Conservation (phyloP, 148 eudicot genomes). For the Rhododendron vialii region DNA sequence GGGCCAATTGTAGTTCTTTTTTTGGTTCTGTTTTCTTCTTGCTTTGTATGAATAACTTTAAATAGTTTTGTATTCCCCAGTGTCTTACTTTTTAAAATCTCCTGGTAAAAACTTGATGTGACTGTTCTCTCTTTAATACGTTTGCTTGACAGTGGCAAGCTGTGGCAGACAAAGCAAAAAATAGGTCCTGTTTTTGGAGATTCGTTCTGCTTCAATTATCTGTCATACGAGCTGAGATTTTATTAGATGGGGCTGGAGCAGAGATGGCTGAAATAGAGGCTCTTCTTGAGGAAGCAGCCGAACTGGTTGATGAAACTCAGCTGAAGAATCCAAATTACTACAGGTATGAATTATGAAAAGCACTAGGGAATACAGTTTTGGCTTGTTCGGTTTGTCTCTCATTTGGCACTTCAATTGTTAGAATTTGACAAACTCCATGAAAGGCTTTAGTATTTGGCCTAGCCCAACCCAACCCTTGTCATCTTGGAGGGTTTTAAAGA, state of each 20-base stretch:
- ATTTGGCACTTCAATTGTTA: background rate
- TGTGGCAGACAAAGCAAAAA: constrained; percentile 76
- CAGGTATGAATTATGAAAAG: constrained; percentile 41
- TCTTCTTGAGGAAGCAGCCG: constrained; percentile 94
- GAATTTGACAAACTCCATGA: background rate
- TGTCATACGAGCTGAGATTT: constrained; percentile 66
- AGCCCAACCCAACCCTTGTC: background rate
- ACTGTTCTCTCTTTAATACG: constrained; percentile 1
- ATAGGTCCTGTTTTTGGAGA: constrained; percentile 85
- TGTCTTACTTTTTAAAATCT: constrained; percentile 1
- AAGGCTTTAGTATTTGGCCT: background rate
- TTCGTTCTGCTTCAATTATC: constrained; percentile 86
- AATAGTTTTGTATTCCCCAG: background rate
- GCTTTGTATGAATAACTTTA: background rate
- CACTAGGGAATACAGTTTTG: background rate
- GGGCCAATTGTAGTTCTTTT: background rate
- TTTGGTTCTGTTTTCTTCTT: background rate
- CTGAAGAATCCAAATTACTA: constrained; percentile 86
- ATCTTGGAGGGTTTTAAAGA: background rate
- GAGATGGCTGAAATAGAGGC: constrained; percentile 85
- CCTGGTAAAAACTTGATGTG: background rate
- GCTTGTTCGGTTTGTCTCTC: background rate
- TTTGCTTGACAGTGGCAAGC: constrained; percentile 71
- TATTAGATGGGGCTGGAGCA: constrained; percentile 45
- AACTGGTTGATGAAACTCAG: constrained; percentile 81